Evolutionary conservation across 2,329 filamentous ascomycete genomes (phyloP).

Genomic region (Leptographium lundbergii): DNA sequence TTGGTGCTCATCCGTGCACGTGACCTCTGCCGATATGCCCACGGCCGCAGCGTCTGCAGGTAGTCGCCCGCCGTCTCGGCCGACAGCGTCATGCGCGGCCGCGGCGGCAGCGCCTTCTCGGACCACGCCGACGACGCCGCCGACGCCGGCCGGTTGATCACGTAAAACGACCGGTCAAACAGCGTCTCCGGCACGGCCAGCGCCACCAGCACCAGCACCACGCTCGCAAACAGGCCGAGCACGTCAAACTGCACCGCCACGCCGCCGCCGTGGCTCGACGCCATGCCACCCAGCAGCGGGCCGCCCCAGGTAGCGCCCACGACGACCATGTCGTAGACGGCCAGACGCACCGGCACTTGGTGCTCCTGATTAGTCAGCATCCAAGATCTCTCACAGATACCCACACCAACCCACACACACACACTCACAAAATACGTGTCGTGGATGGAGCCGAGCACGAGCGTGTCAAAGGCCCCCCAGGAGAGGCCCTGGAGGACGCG

Average conservation of each 20-base stretch:
- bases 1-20: background rate
- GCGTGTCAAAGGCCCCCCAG: conserved; percentile 45
- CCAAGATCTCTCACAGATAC: no score
- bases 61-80: conserved; percentile 23
- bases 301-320: conserved; percentile 38
- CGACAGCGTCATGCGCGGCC: conserved; percentile 17
- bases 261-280: conserved; percentile 25
- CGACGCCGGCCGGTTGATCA: conserved; percentile 15
- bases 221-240: conserved; percentile 32
- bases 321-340: conserved; percentile 31
- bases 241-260: conserved; percentile 39
- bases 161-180: conserved; percentile 29
- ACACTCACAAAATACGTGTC: conserved; percentile 43
- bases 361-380: conserved; percentile 28
- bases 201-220: conserved; percentile 33
- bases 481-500: conserved; percentile 42
- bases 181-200: conserved; percentile 39
- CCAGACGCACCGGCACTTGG: conserved; percentile 31
- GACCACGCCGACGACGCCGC: conserved; percentile 10
- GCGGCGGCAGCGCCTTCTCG: conserved; percentile 15
- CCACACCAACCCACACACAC: background rate
- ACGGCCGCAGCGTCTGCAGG: conserved; percentile 21
- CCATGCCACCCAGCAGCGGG: conserved; percentile 38
- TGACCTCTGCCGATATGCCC: background rate
- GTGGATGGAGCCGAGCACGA: conserved; percentile 38